Evolutionary conservation across 129 eudicot genomes (phyloP), one percentile per base, ranked within the genome.

Genomic region (Chrysanthemum lavandulifolium): DNA sequence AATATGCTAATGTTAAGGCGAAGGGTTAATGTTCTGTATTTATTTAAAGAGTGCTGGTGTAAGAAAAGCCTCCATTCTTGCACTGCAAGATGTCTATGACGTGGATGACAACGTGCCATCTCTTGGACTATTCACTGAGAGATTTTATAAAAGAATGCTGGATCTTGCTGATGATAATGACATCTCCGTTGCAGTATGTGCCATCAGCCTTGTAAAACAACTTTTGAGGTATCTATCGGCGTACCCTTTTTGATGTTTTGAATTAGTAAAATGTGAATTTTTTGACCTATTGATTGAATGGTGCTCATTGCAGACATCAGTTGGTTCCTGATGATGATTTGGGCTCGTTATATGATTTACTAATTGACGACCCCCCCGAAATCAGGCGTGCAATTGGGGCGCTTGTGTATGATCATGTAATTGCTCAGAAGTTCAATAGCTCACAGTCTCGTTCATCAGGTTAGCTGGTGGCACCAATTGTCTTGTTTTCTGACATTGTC

Each of bases 121-220:
- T 68, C 97, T 94, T 77, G 90, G 91, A 56, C 87, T 90, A 23
- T 94, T 94, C 79, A 94, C 99, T 6, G 89, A 90, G 61, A 81
- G 97, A 82, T 94, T 94, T 74, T 83, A 87, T 69, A 90, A 81
- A 71, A 77, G 97, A 73, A 94, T 94, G 99, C 79, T 94, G 78
- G 99, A 94, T 77, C 97, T 94, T 76, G 99, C 99, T 75, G 99
- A 94, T 83, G 99, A 94, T 69, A 83, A 82, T 71, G 97, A 94
- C 65, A 87, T 88, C 47, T 88, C 99, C 49, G 99, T 94, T 54
- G 92, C 99, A 72, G 99, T 94, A 19, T 90, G 90, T 69, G 99
- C 97, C 73, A 90, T 94, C 58, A 96, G 97, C 58, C 99, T 94
- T 81, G 97, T 90, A 27, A 94, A 36, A 36, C 43, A 36, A 36